Percentiles rank a stretch among this genome's conserved stretches.
phyloP scores from a whole-genome alignment of 2,329 filamentous ascomycete genomes.

The Phaeosphaeria sp. region DNA sequence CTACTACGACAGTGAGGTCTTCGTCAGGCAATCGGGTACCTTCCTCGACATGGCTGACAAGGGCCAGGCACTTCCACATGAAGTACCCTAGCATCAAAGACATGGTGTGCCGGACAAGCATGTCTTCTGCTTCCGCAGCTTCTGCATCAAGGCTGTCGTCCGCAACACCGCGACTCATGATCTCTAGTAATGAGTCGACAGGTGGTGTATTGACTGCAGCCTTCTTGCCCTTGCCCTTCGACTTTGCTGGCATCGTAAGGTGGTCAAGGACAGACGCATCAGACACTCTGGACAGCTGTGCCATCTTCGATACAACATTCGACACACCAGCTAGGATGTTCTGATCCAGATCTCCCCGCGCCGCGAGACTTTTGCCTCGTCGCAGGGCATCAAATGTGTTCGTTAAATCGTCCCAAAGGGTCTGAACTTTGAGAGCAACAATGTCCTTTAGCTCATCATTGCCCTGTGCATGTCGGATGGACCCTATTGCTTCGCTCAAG shows the following conservation, averaged over 20 bases:
- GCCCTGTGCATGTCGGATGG: slow-evolving; percentile 82
- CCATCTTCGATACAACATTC: slow-evolving; percentile 77
- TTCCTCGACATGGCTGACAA: slow-evolving; percentile 46
- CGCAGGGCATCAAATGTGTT: slow-evolving; percentile 74
- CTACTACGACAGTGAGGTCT: slow-evolving; percentile 64
- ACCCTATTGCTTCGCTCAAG: slow-evolving; percentile 80
- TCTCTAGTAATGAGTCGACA: slow-evolving; percentile 73
- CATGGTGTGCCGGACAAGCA: slow-evolving; percentile 77
- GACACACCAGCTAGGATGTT: slow-evolving; percentile 72
- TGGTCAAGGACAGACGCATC: slow-evolving; percentile 78
- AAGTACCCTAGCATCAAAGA: slow-evolving; percentile 86
- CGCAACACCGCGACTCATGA: slow-evolving; percentile 76
- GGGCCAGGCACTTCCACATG: slow-evolving; percentile 82
- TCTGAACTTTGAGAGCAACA: slow-evolving; percentile 78
- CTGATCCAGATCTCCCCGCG: slow-evolving; percentile 71
- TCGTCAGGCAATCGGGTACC: slow-evolving; percentile 58
- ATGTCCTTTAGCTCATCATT: slow-evolving; percentile 89
- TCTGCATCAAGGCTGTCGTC: slow-evolving; percentile 70
- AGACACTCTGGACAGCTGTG: slow-evolving; percentile 79
- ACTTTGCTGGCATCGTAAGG: slow-evolving; percentile 51
- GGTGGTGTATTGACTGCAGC: slow-evolving; percentile 50
- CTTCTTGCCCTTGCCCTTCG: slow-evolving; percentile 32
- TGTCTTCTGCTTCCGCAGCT: slow-evolving; percentile 78
- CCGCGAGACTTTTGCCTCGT: slow-evolving; percentile 73
- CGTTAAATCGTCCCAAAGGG: slow-evolving; percentile 84